phyloP scores from a whole-genome alignment of 768 basidiomycete species.

The Boletus sp. region DNA sequence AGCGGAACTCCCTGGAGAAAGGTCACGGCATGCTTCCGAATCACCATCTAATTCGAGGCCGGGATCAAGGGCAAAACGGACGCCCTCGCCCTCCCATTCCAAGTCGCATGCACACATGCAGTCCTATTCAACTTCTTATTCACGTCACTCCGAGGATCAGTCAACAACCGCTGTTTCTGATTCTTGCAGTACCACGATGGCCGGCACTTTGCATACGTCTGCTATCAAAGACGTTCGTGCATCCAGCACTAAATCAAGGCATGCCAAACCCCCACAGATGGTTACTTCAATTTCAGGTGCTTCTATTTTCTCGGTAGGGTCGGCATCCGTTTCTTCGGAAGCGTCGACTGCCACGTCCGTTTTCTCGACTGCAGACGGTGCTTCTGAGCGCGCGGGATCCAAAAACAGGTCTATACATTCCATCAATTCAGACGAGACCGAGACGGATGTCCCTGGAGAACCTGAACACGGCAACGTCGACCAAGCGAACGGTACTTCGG shows the following conservation, averaged over 20 bases:
- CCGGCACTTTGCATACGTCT: background rate
- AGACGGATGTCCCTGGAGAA: constrained; percentile 14
- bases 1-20: background rate
- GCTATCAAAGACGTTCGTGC: background rate
- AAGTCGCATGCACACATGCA: constrained; percentile 14
- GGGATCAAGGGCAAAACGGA: constrained; percentile 15
- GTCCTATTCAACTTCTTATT: constrained; percentile 17
- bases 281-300: constrained; percentile 27
- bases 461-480: constrained; percentile 7
- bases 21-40: constrained; percentile 9
- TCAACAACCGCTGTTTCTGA: background rate
- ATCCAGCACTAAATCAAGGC: constrained; percentile 4
- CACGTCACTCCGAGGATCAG: constrained; percentile 17
- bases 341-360: constrained; percentile 27
- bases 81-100: constrained; percentile 16
- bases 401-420: constrained; percentile 16
- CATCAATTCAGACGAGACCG: constrained; percentile 12
- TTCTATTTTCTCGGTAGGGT: constrained; percentile 27
- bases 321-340: constrained; percentile 28
- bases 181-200: constrained; percentile 4
- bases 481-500: constrained; percentile 4
- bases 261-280: constrained; percentile 22
- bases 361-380: constrained; percentile 12
- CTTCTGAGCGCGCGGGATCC: constrained; percentile 4
- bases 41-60: constrained; percentile 20